Percentiles rank a stretch among this genome's conserved stretches.
Evolutionary conservation across 1,284 basidiomycete species (phyloP).

Genomic region (Cyathus pygmaeus): DNA sequence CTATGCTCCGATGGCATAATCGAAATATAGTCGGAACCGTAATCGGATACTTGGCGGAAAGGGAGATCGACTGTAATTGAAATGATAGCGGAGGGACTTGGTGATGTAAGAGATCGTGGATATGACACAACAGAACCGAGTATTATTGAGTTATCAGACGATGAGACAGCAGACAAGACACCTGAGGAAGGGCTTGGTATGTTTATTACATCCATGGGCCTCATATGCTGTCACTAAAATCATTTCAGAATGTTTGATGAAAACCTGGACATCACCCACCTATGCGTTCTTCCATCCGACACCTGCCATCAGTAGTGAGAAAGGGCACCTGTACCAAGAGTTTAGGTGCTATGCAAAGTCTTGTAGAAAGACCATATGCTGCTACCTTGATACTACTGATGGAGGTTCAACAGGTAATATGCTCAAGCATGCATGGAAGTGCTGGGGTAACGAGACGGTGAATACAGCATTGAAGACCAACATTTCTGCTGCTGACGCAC

Average conservation of each 20-base stretch:
- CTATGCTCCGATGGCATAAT: no score
- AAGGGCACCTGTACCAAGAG: constrained; percentile 3
- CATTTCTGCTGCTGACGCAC: constrained; percentile 16
- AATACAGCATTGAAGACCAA: constrained; percentile 23
- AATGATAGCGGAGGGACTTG: no score
- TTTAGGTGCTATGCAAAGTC: constrained; percentile 13
- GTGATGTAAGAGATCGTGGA: no score
- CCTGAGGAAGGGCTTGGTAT: no score
- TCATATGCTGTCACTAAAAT: no score
- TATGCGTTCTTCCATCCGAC: constrained; percentile 16
- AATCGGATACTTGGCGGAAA: no score
- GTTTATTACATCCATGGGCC: no score
- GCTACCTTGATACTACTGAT: constrained; percentile 30
- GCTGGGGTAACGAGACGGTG: constrained; percentile 34
- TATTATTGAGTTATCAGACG: no score
- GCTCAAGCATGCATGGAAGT: constrained; percentile 30
- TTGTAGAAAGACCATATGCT: background rate
- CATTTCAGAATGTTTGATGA: constrained; percentile 2
- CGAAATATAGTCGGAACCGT: no score
- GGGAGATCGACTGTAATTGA: no score
- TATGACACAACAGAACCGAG: no score
- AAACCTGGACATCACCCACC: constrained; percentile 14
- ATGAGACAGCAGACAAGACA: no score
- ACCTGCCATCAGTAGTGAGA: constrained; percentile 7
- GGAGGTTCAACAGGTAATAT: constrained; percentile 33